Evolutionary conservation across 805 yeast genomes (phyloP).

Genomic region (Middelhovenomyces tepae): DNA sequence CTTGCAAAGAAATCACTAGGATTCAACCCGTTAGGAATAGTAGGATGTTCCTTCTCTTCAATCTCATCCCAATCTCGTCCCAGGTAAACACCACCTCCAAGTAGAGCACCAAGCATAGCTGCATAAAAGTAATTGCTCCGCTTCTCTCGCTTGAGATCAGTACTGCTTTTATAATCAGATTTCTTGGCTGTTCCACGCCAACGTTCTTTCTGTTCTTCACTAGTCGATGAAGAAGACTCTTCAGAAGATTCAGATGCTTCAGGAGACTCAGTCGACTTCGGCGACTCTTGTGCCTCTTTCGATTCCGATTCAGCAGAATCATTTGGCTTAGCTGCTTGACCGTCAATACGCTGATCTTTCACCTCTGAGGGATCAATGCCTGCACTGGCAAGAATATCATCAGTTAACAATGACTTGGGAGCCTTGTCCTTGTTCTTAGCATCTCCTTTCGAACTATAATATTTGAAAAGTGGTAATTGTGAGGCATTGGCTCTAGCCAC

Average conservation of each 20-base stretch:
- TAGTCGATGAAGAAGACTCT: constrained; percentile 13
- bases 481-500: too few species aligned
- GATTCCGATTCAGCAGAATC: constrained; percentile 6
- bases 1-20: constrained; percentile 60
- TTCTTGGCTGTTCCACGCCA: constrained; percentile 45
- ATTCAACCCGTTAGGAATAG: constrained; percentile 57
- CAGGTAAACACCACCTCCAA: constrained; percentile 54
- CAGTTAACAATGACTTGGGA: constrained; percentile 69
- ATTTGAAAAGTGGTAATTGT: too few species aligned
- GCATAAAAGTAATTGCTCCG: constrained; percentile 69
- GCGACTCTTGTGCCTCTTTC: too few species aligned
- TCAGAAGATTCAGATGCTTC: constrained; percentile 9
- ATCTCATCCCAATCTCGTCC: constrained; percentile 83
- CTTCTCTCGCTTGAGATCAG: constrained; percentile 59
- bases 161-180: constrained; percentile 27
- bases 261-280: background rate
- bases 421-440: too few species aligned
- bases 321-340: constrained; percentile 11
- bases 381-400: constrained; percentile 73
- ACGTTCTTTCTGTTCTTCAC: constrained; percentile 28
- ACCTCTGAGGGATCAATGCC: constrained; percentile 50
- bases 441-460: too few species aligned
- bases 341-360: constrained; percentile 26
- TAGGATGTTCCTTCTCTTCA: constrained; percentile 47
- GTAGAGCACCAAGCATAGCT: constrained; percentile 37